These are phyloP conservation scores for Penicillium sp. DNA, from an alignment of 2,329 filamentous ascomycete species.

Conservation along the genomic window DNA sequence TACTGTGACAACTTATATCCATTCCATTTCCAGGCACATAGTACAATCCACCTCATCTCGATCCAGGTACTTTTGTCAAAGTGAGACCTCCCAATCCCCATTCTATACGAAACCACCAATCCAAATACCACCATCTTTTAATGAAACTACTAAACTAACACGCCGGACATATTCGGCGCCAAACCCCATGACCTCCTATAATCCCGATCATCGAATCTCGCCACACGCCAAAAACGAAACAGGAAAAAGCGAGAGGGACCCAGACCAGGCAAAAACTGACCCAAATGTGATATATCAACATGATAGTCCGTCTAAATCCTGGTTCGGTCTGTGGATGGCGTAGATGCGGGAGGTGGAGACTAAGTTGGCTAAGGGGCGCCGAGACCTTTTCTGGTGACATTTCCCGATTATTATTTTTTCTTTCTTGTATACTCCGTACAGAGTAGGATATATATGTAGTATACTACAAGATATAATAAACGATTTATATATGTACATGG, in stretches of 20 bases:
- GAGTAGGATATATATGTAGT: neutral
- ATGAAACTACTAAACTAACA: neutral
- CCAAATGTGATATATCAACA: slow-evolving; percentile 2
- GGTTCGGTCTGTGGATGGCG: neutral
- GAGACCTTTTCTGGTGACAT: neutral
- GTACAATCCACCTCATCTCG: neutral
- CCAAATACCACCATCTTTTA: neutral
- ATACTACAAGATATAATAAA: neutral
- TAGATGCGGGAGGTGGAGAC: neutral
- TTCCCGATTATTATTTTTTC: neutral
- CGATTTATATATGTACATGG: neutral
- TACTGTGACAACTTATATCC: neutral
- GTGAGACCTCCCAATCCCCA: neutral
- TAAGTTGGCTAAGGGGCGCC: neutral
- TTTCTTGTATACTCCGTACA: neutral
- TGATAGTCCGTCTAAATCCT: neutral
- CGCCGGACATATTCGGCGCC: neutral
- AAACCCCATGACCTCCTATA: neutral
- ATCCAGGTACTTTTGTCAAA: neutral
- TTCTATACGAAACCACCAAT: neutral
- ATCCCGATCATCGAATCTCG: neutral
- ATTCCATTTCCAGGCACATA: neutral
- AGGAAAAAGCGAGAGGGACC: neutral
- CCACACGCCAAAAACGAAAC: neutral
- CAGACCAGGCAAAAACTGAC: neutral